A percentile compares a stretch with the other conserved stretches of the same genome.
These are phyloP conservation scores for Cyclocybe cylindracea DNA, from an alignment of 768 basidiomycete genomes.

Conservation along the genomic window DNA sequence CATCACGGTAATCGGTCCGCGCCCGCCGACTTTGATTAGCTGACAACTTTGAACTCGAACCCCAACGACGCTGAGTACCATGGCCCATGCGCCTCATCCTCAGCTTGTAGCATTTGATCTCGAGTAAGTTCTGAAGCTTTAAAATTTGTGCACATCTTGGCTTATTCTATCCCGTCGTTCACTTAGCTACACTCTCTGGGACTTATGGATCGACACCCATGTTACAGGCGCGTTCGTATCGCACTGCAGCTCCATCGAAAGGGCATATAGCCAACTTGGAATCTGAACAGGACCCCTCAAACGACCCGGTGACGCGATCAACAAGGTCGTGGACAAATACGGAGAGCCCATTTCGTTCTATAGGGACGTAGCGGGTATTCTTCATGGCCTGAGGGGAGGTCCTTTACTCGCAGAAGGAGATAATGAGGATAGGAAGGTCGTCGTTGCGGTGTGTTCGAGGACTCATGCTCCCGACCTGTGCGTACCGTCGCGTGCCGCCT, in stretches of 20 bases:
- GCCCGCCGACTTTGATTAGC: no score
- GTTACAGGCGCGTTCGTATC: conserved; percentile 45
- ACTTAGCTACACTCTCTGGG: conserved; percentile 80
- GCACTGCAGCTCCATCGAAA: not conserved
- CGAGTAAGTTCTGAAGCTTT: conserved; percentile 8
- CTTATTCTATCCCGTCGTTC: not conserved
- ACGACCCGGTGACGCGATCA: conserved; percentile 43
- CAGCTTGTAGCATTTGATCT: conserved; percentile 20
- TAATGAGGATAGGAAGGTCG: conserved; percentile 17
- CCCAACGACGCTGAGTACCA: not conserved
- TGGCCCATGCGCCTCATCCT: conserved; percentile 7
- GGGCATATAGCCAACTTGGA: not conserved
- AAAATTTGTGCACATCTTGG: conserved; percentile 27
- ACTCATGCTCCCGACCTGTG: conserved; percentile 72
- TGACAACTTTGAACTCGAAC: no score
- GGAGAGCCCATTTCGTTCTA: conserved; percentile 69
- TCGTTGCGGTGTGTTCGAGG: conserved; percentile 74
- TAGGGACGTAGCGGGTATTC: conserved; percentile 71
- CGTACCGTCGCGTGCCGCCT: conserved; percentile 22
- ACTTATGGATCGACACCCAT: conserved; percentile 85
- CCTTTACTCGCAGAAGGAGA: conserved; percentile 24
- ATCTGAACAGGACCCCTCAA: conserved; percentile 49
- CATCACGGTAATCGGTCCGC: no score
- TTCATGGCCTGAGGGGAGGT: conserved; percentile 51
- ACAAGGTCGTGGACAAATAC: conserved; percentile 55